These are phyloP conservation scores for Monosporozyma yasuniensis DNA, from an alignment of 805 yeast species.

Conservation along the genomic window DNA sequence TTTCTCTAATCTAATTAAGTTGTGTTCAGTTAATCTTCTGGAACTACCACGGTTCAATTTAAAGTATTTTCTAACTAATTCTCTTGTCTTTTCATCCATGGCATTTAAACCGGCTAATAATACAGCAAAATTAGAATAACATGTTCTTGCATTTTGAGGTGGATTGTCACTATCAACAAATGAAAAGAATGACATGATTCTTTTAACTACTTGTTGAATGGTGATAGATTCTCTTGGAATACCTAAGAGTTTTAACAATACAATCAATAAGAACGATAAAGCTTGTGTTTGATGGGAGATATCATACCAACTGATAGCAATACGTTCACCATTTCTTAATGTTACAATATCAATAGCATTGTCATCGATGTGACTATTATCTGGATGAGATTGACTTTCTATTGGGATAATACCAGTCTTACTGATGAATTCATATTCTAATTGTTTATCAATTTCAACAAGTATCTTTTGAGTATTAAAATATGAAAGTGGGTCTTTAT, in stretches of 20 bases:
- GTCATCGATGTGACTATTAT: conserved; percentile 26
- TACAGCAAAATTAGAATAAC: conserved; percentile 32
- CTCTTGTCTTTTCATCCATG: conserved; percentile 27
- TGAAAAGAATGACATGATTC: conserved; percentile 27
- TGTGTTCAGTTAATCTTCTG: conserved; percentile 29
- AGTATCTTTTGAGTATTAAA: conserved; percentile 28
- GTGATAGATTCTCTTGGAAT: conserved; percentile 27
- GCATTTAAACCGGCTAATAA: conserved; percentile 31
- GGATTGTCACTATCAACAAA: conserved; percentile 29
- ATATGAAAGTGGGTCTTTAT: conserved; percentile 18
- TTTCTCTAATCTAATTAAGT: conserved; percentile 26
- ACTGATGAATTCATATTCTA: conserved; percentile 29
- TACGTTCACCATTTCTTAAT: conserved; percentile 19
- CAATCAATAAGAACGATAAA: conserved; percentile 27
- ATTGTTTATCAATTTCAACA: conserved; percentile 28
- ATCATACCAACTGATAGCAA: conserved; percentile 33
- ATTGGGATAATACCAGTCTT: conserved; percentile 29
- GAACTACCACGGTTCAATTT: conserved; percentile 25
- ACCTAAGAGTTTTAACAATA: conserved; percentile 26
- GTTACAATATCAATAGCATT: conserved; percentile 30
- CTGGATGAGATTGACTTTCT: conserved; percentile 28
- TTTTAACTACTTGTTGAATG: conserved; percentile 28
- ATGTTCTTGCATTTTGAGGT: conserved; percentile 30
- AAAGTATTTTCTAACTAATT: conserved; percentile 26
- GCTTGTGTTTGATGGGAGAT: conserved; percentile 33